Percentiles rank a stretch among this genome's conserved stretches.
Evolutionary conservation across 2,329 filamentous ascomycete species (phyloP).

Genomic region (Monilinia aucupariae): DNA sequence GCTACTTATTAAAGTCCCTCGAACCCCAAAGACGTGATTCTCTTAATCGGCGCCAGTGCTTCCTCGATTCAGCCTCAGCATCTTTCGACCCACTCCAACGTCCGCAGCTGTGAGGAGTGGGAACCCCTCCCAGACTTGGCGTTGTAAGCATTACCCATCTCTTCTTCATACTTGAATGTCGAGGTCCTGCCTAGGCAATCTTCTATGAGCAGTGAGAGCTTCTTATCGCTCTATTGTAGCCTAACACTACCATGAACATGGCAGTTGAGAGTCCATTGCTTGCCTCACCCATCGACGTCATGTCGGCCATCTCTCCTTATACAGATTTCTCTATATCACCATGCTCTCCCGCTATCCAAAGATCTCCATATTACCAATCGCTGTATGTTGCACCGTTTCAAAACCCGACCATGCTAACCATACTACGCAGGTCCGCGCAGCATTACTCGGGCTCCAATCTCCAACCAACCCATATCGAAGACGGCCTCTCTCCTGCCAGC

Average conservation of each 20-base stretch:
- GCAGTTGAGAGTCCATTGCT: conserved; percentile 58
- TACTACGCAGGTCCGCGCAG: conserved; percentile 40
- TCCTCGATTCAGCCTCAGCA: conserved; percentile 11
- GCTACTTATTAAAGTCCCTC: not conserved
- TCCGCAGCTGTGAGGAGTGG: conserved; percentile 9
- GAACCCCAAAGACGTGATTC: not conserved
- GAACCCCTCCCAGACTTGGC: conserved; percentile 14
- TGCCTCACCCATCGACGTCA: conserved; percentile 54
- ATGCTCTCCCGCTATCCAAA: conserved; percentile 44
- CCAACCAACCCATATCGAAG: conserved; percentile 45
- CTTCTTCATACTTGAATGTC: conserved; percentile 13
- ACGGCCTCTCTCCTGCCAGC: conserved; percentile 30
- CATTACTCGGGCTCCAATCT: conserved; percentile 44
- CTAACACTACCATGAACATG: conserved; percentile 38
- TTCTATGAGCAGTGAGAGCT: conserved; percentile 1
- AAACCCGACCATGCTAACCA: conserved; percentile 18
- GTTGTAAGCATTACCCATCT: conserved; percentile 15
- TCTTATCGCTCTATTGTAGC: conserved; percentile 6
- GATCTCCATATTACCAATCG: conserved; percentile 44
- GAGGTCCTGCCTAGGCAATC: not conserved
- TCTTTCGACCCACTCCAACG: conserved; percentile 12
- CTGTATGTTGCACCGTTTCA: conserved; percentile 41
- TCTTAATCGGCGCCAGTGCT: conserved; percentile 6
- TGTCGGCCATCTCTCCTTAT: conserved; percentile 49
- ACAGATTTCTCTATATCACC: conserved; percentile 51